Base-by-base conservation (phyloP, 2,329 filamentous ascomycete genomes). In the Fusarium luffae region DNA sequence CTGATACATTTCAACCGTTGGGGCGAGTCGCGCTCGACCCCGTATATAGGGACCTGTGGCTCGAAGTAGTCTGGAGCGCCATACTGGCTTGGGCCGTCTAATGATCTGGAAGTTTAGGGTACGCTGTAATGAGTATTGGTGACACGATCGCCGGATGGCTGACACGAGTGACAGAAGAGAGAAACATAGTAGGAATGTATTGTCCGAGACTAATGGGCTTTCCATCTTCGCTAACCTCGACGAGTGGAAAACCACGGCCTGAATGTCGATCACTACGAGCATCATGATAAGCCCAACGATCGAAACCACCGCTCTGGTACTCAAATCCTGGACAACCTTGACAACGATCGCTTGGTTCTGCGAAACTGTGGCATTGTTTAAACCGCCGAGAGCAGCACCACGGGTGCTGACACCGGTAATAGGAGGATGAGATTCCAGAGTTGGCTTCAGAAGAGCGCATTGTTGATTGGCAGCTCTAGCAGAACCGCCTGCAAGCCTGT, bases 31-130 rank as follows among this genome's bases (percentile, higher is more conserved):
- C 71, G 8, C 71, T 76, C 1, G 73, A 68, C 32, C 32, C 12
- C 30, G 11, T 18, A 42, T 80, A 83, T 7, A 82, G 64, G 3
- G 68, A 66, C 5, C 69, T 63, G 14, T 69, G 3, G 79, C 76
- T 5, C 80, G 59, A 82, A 79, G 48, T 79, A 79, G 51, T 81
- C 80, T 4, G 78, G 77, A 2, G 79, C 75, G 2, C 78, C 78
- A 19, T 82, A 80, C 1, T 81, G 82, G 0, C 81, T 81, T 2
- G 79, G 80, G 9, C 4, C 79, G 80, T 28, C 74, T 59, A 13
- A 82, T 73, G 0, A 59, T 74, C 77, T 78, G 77, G 66, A 62
- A 6, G 75, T 69, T 74, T 73, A 4, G 74, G 69, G 40, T 75
- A 70, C 34, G 51, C 54, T 2, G 71, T 73, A 7, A 80, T 70